Conservation (phyloP, 2,329 filamentous ascomycete genomes). For the Scorias spongiosa region DNA sequence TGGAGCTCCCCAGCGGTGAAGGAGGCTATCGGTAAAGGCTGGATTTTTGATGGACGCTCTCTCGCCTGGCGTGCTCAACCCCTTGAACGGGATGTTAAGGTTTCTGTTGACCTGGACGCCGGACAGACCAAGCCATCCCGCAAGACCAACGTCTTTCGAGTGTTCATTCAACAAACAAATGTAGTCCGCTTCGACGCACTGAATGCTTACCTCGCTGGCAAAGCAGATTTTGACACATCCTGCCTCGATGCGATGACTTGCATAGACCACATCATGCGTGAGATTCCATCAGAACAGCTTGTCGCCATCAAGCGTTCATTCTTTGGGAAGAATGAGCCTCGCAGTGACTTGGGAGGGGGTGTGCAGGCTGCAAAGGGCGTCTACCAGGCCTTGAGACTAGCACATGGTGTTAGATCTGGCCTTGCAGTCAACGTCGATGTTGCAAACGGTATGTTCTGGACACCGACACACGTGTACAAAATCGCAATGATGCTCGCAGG, state of each 20-base stretch:
- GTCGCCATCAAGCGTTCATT: conserved; percentile 69
- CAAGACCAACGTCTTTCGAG: conserved; percentile 36
- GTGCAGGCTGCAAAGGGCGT: conserved; percentile 77
- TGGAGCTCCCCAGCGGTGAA: conserved; percentile 55
- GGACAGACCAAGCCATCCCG: conserved; percentile 35
- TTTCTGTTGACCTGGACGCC: conserved; percentile 57
- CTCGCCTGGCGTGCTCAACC: conserved; percentile 57
- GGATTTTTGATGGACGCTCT: conserved; percentile 71
- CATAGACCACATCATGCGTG: conserved; percentile 74
- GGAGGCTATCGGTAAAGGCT: conserved; percentile 37
- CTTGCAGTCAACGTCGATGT: conserved; percentile 82
- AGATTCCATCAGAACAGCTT: conserved; percentile 54
- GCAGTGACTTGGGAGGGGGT: conserved; percentile 42
- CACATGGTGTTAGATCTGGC: conserved; percentile 36
- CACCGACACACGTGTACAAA: conserved; percentile 22
- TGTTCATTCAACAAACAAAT: conserved; percentile 52
- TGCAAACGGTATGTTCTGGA: conserved; percentile 83
- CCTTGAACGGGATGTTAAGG: conserved; percentile 18
- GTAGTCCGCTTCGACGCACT: conserved; percentile 53
- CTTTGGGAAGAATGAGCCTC: conserved; percentile 44
- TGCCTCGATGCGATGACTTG: conserved; percentile 78
- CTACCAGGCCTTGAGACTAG: conserved; percentile 70
- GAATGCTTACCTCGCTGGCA: conserved; percentile 47
- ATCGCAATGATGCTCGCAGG: conserved; percentile 20
- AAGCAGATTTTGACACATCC: conserved; percentile 45